These are phyloP conservation scores for Aphanomyces astaci DNA, from an alignment of 352 stramenopile species.

Conservation along the genomic window DNA sequence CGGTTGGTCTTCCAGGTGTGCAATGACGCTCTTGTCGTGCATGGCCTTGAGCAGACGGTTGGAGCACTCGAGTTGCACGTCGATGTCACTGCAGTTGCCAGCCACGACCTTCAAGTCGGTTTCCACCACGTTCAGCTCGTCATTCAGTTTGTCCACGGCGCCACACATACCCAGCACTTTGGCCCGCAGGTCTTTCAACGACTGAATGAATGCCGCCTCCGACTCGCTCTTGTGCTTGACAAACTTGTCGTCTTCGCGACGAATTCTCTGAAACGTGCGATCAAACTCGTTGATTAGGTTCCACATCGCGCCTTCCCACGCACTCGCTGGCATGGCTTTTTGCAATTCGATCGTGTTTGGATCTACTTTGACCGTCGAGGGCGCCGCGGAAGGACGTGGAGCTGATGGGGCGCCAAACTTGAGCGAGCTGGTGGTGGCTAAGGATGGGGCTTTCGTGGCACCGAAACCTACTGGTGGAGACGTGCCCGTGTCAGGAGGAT, in stretches of 20 bases:
- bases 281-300: constrained; percentile 67
- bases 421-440: neutral
- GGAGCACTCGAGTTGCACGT: constrained; percentile 32
- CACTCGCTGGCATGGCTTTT: constrained; percentile 30
- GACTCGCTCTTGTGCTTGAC: neutral
- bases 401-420: neutral
- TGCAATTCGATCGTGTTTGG: neutral
- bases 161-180: neutral
- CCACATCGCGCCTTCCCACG: constrained; percentile 57
- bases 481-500: neutral
- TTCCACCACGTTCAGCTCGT: neutral
- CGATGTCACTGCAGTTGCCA: constrained; percentile 25
- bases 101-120: neutral
- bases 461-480: neutral
- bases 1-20: neutral
- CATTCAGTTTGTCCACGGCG: neutral
- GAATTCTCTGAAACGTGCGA: constrained; percentile 33
- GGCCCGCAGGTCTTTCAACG: neutral
- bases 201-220: neutral
- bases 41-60: constrained; percentile 3
- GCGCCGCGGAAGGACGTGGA: neutral
- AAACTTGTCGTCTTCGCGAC: neutral
- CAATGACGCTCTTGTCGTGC: constrained; percentile 1
- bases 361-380: neutral
- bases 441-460: neutral